A percentile compares a stretch with the other conserved stretches of the same genome.
phyloP scores from a whole-genome alignment of 495 filamentous ascomycete species.

The Xylaria scruposa region DNA sequence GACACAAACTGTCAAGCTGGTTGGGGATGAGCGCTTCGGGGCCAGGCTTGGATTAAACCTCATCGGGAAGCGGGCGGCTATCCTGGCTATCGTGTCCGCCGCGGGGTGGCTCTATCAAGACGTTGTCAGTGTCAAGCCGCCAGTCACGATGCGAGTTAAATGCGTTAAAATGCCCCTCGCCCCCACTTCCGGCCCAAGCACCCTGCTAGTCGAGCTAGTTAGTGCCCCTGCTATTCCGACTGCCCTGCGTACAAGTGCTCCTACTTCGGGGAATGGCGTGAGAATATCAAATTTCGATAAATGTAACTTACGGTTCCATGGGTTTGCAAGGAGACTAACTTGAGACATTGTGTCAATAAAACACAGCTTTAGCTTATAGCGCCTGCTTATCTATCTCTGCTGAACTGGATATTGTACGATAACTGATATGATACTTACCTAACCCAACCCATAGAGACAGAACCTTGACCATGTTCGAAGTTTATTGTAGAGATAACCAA shows the following conservation, averaged over 20 bases:
- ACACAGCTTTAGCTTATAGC: neutral
- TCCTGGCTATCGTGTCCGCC: conserved; percentile 20
- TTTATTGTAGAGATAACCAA: neutral
- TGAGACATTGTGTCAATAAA: neutral
- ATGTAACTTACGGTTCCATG: conserved; percentile 18
- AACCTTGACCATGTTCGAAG: neutral
- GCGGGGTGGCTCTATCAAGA: conserved; percentile 22
- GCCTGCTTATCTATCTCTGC: neutral
- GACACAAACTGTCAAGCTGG: conserved; percentile 11
- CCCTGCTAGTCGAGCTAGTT: neutral
- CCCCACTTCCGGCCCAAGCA: neutral
- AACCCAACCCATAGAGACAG: neutral
- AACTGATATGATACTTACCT: neutral
- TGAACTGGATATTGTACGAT: neutral
- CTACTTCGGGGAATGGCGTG: conserved; percentile 11
- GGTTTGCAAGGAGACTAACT: neutral
- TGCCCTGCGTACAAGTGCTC: neutral
- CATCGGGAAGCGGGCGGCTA: conserved; percentile 25
- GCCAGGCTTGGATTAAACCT: conserved; percentile 23
- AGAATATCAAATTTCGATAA: neutral
- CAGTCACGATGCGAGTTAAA: neutral
- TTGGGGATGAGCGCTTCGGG: conserved; percentile 24
- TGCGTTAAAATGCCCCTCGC: neutral
- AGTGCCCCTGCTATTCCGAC: neutral
- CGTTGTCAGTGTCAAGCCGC: neutral